phyloP scores from a whole-genome alignment of 495 filamentous ascomycete genomes.

The Xylaria longipes region DNA sequence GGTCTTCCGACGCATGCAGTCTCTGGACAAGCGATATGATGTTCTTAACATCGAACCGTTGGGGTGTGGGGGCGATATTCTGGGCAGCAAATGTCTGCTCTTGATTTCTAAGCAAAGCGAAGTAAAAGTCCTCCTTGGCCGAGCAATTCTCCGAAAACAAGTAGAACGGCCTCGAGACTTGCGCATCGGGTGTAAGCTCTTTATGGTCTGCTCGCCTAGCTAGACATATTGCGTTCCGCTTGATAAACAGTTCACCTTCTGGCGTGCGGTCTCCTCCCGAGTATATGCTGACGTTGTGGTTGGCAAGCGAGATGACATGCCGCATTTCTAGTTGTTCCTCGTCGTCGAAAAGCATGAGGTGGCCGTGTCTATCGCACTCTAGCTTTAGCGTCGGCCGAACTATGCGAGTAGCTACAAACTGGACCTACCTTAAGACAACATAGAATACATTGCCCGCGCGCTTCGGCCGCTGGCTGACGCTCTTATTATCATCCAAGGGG shows the following conservation, averaged over 20 bases:
- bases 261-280: conserved; percentile 80
- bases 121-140: conserved; percentile 98
- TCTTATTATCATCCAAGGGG: conserved; percentile 54
- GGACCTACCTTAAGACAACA: conserved; percentile 79
- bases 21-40: conserved; percentile 86
- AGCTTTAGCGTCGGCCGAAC: conserved; percentile 5
- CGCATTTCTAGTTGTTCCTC: conserved; percentile 87
- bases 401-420: background rate
- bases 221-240: conserved; percentile 91
- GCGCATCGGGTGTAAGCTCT: conserved; percentile 58
- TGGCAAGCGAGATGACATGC: conserved; percentile 89
- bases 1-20: conserved; percentile 90
- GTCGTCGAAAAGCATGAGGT: conserved; percentile 97
- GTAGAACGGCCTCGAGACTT: conserved; percentile 80
- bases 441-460: conserved; percentile 90
- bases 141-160: conserved; percentile 93
- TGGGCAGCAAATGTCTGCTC: conserved; percentile 64
- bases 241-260: conserved; percentile 93
- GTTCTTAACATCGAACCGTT: conserved; percentile 82
- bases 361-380: conserved; percentile 72
- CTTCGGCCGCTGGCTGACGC: conserved; percentile 66
- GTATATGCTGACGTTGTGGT: conserved; percentile 86
- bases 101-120: conserved; percentile 86
- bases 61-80: conserved; percentile 69
- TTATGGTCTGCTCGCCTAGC: conserved; percentile 69